Evolutionary conservation across 805 yeast genomes (phyloP), one percentile per base, ranked within the genome.

Genomic region (Myxozyma vanderwaltii): DNA sequence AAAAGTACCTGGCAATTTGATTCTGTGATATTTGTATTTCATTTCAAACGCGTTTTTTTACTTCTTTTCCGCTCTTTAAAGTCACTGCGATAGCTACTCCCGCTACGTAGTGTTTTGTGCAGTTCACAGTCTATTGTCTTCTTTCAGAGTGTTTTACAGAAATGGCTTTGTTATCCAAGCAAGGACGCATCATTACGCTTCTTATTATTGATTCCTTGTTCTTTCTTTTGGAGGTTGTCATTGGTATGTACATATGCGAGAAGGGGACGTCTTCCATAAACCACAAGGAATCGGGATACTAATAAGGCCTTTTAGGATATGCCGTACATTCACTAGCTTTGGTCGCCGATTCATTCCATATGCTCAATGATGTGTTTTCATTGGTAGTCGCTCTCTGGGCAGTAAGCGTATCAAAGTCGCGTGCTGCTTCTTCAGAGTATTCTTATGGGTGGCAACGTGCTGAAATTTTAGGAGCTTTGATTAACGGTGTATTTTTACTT

Each of bases 381-480:
- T 78, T 92, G 36, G 64, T 91, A 19, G 91, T 92, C 51, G 99
- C 99, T 0, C 77, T 91, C 33, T 92, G 97, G 97, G 99, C 99
- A 0, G 98, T 94, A 21, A 82, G 82, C 63, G 96, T 91, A 12
- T 91, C 97, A 54, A 87, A 87, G 67, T 83, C 83, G 40, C 82
- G 84, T 68, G 83, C 85, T 29, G 94, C 96, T 0, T 94, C 90
- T 71, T 86, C 94, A 2, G 86, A 85, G 58, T 92, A 89, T 76
- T 94, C 98, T 1, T 92, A 94, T 69, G 99, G 99, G 17, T 90
- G 97, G 96, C 96, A 92, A 73, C 81, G 99, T 67, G 98, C 98
- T 4, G 99, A 92, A 74, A 91, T 92, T 54, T 79, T 92, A 61
- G 99, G 99, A 57, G 99, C 98, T 7, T 79, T 92, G 60, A 82